Evolutionary conservation across 441 rosid species (phyloP), one percentile per base, ranked within the genome.

Genomic region (Arabidopsis lyrata): DNA sequence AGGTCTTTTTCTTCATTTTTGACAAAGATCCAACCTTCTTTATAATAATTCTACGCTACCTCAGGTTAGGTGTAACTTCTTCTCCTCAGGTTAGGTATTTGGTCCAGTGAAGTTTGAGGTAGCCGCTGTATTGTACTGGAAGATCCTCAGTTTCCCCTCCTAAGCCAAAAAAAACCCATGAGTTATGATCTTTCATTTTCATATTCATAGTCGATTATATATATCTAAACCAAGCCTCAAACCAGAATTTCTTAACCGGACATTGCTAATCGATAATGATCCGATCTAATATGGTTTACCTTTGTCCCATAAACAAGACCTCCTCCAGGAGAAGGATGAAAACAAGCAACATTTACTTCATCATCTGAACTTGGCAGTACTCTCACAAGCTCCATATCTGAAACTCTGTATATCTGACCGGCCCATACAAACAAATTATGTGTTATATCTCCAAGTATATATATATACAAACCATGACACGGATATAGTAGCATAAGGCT

Each of bases 361-460:
- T 93, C 98, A 71, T 93, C 98, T 15, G 89, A 87, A 65, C 93
- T 94, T 56, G 97, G 95, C 65, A 90, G 95, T 67, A 94, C 96
- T 85, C 92, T 88, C 54, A 91, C 95, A 48, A 94, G 92, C 75
- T 90, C 93, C 98, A 94, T 91, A 81, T 90, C 95, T n/a, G 92
- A 87, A 82, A 94, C 96, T 86, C 96, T 84, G 72, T 87, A 94
- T n/a, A 94, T 93, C 96, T 93, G 81, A 68, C 9, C 31, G 38
- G 45, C 59, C 71, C 59, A 70, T 16, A 15, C 20, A 20, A 44
- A 16, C 5, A 70, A 65, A 73, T 31, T 35, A 3, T 13, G n/a
- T 50, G 15, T 36, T 52, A 53, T 39, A 67, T 42, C 38, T 75
- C 39, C 49, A 27, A 53, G 42, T 24, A 54, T 6, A 6, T 42